Evolutionary conservation across 495 filamentous ascomycete species (phyloP), one percentile per base, ranked within the genome.

Genomic region (Aspergillus conjunctus): DNA sequence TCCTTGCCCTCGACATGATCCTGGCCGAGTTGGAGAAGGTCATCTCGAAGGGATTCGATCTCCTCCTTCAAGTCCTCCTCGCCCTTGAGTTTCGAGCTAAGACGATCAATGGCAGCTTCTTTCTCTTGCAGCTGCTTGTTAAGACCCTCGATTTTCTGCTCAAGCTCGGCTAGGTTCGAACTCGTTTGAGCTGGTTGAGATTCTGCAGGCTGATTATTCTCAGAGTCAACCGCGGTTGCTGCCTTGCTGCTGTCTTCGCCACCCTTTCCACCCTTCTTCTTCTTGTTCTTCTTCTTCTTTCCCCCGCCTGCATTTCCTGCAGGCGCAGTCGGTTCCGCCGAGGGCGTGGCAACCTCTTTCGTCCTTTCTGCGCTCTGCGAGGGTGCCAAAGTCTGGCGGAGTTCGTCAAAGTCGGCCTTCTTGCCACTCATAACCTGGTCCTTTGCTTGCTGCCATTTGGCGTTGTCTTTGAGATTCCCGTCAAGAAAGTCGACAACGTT

Each of bases 1-100:
- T 94, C 85, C 70, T 92, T 94, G 5, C 88, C 87, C 64, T 90
- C 86, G 10, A 95, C 92, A 68, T 92, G 86, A 50, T 94, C 89
- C 51, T 89, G 82, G 17, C 92, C 92, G 37, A 94, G 74, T 31
- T 84, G 80, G 56, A 91, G 70, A 8, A 97, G 73, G 53, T 90
- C 88, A 44, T 97, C 91, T 39, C 86, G 85, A 55, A 97, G 77
- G 14, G 82, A 84, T 69, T 96, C 93, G 58, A 96, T 88, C 71
- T 97, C 92, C 64, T 97, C 93, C 46, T 82, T 81, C 33, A 96
- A 73, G 14, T 87, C 88, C n/a, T 94, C 91, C 59, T 92, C 85
- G 18, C 87, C 84, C 71, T 88, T 89, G 21, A 88, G 71, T 68
- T 89, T 90, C 21, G 78, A 77, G 11, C 81, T 79, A 10, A 95